Conservation (phyloP, 2,329 filamentous ascomycete species). For the Pleomassaria siparia region DNA sequence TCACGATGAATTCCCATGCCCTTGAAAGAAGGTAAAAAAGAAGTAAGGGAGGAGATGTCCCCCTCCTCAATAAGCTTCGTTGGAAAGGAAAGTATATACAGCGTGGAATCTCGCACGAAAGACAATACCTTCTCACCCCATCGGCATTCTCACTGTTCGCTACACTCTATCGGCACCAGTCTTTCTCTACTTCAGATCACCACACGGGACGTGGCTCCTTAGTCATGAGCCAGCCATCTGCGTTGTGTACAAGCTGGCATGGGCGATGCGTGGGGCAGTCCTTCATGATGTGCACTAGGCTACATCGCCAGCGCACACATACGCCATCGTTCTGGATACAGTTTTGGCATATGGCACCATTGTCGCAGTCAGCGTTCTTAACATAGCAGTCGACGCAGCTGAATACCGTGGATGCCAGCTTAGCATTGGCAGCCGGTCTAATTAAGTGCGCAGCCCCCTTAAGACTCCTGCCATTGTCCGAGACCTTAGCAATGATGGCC, state of each 20-base stretch:
- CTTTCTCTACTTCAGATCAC: constrained; percentile 9
- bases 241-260: constrained; percentile 25
- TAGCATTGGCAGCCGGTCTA: constrained; percentile 14
- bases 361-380: constrained; percentile 28
- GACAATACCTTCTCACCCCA: too few relatives aligned
- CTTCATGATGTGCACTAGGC: constrained; percentile 23
- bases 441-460: constrained; percentile 31
- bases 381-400: constrained; percentile 33
- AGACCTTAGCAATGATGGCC: constrained; percentile 11
- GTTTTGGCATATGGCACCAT: constrained; percentile 19
- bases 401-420: constrained; percentile 23
- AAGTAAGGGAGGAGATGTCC: too few relatives aligned
- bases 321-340: constrained; percentile 20
- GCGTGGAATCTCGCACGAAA: too few relatives aligned
- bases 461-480: constrained; percentile 15
- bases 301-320: constrained; percentile 35
- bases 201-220: constrained; percentile 17
- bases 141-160: too few relatives aligned
- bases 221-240: constrained; percentile 19
- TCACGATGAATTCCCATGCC: too few relatives aligned
- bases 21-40: too few relatives aligned
- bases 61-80: too few relatives aligned
- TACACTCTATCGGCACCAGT: too few relatives aligned
- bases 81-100: too few relatives aligned
- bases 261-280: constrained; percentile 20